Percentiles rank a stretch among this genome's conserved stretches.
These are phyloP conservation scores for Populus tomentosa DNA, from an alignment of 441 rosid species.

Conservation along the genomic window DNA sequence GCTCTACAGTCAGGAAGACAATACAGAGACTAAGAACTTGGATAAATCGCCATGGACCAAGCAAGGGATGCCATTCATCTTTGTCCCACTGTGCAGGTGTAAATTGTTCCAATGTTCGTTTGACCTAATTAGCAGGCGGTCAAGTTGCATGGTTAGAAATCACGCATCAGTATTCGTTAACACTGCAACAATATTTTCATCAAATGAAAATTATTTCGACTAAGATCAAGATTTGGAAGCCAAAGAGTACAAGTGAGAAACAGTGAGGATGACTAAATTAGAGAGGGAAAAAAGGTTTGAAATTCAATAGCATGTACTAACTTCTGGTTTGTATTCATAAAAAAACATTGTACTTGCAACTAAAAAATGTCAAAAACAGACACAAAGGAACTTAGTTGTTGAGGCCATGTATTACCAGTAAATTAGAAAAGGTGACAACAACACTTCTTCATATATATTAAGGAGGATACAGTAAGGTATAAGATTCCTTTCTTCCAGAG, in stretches of 20 bases:
- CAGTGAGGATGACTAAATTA: neutral
- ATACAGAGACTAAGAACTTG: conserved; percentile 97
- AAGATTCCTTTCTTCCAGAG: neutral
- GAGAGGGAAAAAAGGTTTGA: neutral
- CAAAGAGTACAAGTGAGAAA: neutral
- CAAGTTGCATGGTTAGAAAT: neutral
- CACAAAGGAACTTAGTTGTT: neutral
- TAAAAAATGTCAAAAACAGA: neutral
- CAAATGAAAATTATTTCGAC: neutral
- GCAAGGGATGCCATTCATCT: conserved; percentile 99
- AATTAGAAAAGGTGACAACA: neutral
- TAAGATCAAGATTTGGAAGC: neutral
- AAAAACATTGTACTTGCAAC: neutral
- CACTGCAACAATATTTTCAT: neutral
- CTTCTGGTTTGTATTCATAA: neutral
- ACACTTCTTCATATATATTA: neutral
- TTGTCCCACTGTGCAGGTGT: conserved; percentile 99
- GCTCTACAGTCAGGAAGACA: conserved; percentile 87
- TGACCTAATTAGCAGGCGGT: conserved; percentile 49
- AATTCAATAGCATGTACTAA: neutral
- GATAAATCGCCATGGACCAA: conserved; percentile 96
- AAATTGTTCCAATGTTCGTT: conserved; percentile 89
- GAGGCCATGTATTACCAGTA: neutral
- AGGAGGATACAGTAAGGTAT: neutral
- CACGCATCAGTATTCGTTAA: neutral